phyloP scores from a whole-genome alignment of 2,329 filamentous ascomycete species.

The Diaporthe citrichinensis region DNA sequence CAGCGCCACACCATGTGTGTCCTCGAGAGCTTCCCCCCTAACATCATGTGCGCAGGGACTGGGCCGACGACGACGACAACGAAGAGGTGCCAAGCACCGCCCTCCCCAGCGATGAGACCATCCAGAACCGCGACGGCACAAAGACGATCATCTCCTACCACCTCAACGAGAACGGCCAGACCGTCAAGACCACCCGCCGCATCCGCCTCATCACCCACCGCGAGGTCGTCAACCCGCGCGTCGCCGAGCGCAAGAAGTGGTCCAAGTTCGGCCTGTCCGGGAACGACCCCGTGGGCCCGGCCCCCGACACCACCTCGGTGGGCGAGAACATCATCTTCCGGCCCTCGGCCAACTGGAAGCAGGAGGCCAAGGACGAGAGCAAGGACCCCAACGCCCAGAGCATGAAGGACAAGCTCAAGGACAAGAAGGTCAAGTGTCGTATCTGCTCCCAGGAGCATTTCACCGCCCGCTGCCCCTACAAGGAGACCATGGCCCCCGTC shows the following conservation, averaged over 20 bases:
- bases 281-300: slow-evolving; percentile 86
- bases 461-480: slow-evolving; percentile 98
- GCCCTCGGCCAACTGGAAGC: slow-evolving; percentile 93
- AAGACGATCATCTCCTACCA: slow-evolving; percentile 94
- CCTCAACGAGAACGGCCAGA: slow-evolving; percentile 93
- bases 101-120: slow-evolving; percentile 89
- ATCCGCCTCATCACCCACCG: slow-evolving; percentile 93
- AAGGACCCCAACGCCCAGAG: slow-evolving; percentile 80
- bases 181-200: slow-evolving; percentile 96
- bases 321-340: slow-evolving; percentile 99
- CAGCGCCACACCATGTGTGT: not conserved
- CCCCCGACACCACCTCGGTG: slow-evolving; percentile 89
- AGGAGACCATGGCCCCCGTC: slow-evolving; percentile 97
- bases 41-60: slow-evolving; percentile 68
- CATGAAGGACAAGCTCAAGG: slow-evolving; percentile 89
- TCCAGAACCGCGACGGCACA: slow-evolving; percentile 97
- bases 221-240: slow-evolving; percentile 95
- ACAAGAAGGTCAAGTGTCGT: slow-evolving; percentile 99
- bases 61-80: slow-evolving; percentile 96
- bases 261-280: slow-evolving; percentile 92
- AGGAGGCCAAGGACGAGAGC: slow-evolving; percentile 84
- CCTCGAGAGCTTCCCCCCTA: slow-evolving; percentile 2
- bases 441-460: slow-evolving; percentile 99
- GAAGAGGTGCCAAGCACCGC: slow-evolving; percentile 76
- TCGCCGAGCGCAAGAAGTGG: slow-evolving; percentile 95